These are phyloP conservation scores for Tulasnella sp. DNA, from an alignment of 768 basidiomycete species.

Conservation along the genomic window DNA sequence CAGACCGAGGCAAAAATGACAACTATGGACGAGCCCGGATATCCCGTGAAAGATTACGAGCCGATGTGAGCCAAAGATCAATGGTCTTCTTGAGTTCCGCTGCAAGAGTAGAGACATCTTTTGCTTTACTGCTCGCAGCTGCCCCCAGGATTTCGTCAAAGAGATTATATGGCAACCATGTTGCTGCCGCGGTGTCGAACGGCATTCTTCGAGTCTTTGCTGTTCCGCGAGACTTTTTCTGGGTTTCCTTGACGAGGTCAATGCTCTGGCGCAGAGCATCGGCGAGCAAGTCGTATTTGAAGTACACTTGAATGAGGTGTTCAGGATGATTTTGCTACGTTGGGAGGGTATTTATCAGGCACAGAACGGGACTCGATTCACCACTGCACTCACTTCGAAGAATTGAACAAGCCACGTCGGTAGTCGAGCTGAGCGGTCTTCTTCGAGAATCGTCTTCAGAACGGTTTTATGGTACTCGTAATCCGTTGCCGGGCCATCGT, in stretches of 20 bases:
- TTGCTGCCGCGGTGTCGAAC: slow-evolving; percentile 52
- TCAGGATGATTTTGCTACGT: slow-evolving; percentile 69
- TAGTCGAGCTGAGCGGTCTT: slow-evolving; percentile 53
- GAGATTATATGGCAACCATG: slow-evolving; percentile 80
- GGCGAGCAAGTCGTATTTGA: slow-evolving; percentile 75
- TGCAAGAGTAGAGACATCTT: neutral
- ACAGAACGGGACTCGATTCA: neutral
- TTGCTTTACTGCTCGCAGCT: slow-evolving; percentile 46
- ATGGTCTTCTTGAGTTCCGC: slow-evolving; percentile 28
- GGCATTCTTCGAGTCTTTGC: slow-evolving; percentile 44
- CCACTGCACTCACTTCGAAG: slow-evolving; percentile 55
- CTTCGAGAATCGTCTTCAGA: slow-evolving; percentile 69
- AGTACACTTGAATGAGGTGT: slow-evolving; percentile 70
- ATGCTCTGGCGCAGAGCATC: slow-evolving; percentile 72
- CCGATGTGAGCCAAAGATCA: slow-evolving; percentile 18
- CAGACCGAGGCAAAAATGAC: neutral
- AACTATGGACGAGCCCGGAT: slow-evolving; percentile 14
- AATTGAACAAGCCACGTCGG: slow-evolving; percentile 81
- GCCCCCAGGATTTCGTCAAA: slow-evolving; percentile 77
- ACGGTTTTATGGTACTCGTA: slow-evolving; percentile 72
- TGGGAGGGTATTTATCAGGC: no score
- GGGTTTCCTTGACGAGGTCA: slow-evolving; percentile 57
- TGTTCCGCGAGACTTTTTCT: slow-evolving; percentile 16
- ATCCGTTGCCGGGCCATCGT: slow-evolving; percentile 70
- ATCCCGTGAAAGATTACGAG: neutral